Conservation (phyloP, 768 basidiomycete genomes). For the Polyporus arcularius region DNA sequence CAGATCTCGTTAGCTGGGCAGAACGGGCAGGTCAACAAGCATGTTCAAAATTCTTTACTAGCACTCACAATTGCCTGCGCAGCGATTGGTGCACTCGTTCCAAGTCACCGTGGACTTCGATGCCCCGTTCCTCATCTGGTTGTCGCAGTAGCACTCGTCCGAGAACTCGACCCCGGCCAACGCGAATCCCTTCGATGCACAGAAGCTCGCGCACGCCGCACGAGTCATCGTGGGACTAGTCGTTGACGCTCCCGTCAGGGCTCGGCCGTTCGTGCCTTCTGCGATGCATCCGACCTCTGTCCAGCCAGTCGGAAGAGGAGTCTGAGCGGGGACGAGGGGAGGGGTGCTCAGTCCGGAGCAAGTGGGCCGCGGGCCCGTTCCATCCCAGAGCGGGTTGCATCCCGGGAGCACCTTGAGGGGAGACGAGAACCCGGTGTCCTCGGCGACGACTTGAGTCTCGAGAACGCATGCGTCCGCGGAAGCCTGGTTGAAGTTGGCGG, state of each 20-base stretch:
- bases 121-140: conserved; percentile 25
- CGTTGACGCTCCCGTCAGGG: conserved; percentile 23
- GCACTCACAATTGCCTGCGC: conserved; percentile 23
- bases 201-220: conserved; percentile 25
- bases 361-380: conserved; percentile 5
- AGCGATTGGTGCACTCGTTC: conserved; percentile 21
- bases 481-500: conserved; percentile 20
- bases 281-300: conserved; percentile 26
- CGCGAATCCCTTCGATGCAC: conserved; percentile 24
- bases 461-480: conserved; percentile 21
- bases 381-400: conserved; percentile 24
- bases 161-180: conserved; percentile 31
- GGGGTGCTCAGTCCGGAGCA: conserved; percentile 16
- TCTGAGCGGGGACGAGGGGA: conserved; percentile 14
- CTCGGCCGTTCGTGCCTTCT: conserved; percentile 27
- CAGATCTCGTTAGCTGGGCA: conserved; percentile 11
- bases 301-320: conserved; percentile 22
- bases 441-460: conserved; percentile 20
- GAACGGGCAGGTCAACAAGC: background rate
- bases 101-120: conserved; percentile 10
- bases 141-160: conserved; percentile 29
- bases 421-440: conserved; percentile 14
- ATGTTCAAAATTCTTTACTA: background rate
- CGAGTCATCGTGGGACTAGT: conserved; percentile 23
- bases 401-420: conserved; percentile 24